Conservation (phyloP, 306 rosid genomes). For the Mimosa pudica region DNA sequence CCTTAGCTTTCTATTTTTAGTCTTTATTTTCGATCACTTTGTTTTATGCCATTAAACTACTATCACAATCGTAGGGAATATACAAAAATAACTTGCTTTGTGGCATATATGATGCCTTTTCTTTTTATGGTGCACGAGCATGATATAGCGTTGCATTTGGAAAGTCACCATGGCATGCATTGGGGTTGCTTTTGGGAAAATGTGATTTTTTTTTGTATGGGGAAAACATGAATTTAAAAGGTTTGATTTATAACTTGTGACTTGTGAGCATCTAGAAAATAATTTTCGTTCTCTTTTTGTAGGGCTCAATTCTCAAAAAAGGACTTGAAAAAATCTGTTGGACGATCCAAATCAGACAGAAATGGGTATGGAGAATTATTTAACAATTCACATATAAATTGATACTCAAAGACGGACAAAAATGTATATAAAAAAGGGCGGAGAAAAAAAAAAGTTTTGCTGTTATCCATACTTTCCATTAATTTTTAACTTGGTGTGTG, state of each 20-base stretch:
- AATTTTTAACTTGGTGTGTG: too few relatives aligned
- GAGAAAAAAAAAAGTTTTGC: too few relatives aligned
- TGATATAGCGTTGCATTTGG: background rate
- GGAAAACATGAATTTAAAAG: background rate
- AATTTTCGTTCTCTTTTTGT: background rate
- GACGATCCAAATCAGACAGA: background rate
- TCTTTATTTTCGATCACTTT: background rate
- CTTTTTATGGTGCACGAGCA: constrained; percentile 8
- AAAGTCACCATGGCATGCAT: background rate
- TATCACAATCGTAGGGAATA: background rate
- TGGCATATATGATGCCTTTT: background rate
- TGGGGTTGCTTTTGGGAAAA: background rate
- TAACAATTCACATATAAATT: background rate
- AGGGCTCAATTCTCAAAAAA: background rate
- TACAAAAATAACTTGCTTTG: background rate
- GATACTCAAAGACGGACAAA: too few relatives aligned
- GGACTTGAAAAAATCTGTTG: background rate
- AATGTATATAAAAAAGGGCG: too few relatives aligned
- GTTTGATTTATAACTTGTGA: background rate
- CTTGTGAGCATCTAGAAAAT: background rate
- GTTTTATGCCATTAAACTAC: constrained; percentile 2
- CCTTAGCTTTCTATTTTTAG: background rate
- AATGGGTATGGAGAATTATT: background rate
- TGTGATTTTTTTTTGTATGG: too few relatives aligned
- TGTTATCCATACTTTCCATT: too few relatives aligned